A percentile compares a stretch with the other conserved stretches of the same genome.
Conservation (phyloP, 495 filamentous ascomycete species). For the Lentithecium fluviatile region DNA sequence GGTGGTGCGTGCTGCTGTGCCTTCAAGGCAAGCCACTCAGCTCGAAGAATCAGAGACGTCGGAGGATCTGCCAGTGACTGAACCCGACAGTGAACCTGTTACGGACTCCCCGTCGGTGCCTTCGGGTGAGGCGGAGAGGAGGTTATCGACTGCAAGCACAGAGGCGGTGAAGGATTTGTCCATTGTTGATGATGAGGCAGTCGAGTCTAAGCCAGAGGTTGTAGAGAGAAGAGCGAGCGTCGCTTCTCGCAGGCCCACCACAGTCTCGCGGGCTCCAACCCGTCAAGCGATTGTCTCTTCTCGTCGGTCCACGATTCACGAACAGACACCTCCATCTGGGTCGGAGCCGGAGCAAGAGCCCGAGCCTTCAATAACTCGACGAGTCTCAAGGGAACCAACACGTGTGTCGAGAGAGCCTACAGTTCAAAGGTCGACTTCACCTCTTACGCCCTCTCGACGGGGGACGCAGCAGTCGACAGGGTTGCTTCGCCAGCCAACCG, state of each 20-base stretch:
- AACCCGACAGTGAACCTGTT: neutral
- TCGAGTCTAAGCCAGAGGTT: too few species aligned
- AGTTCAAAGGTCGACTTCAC: conserved; percentile 2
- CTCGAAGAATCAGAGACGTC: neutral
- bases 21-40: neutral
- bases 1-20: neutral
- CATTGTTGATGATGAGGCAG: neutral
- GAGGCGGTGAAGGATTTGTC: neutral
- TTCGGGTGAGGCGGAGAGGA: neutral
- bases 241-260: too few species aligned
- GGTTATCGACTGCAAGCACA: neutral
- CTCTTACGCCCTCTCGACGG: neutral
- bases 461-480: neutral
- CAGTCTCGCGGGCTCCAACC: neutral
- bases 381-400: conserved; percentile 5
- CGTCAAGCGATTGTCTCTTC: neutral
- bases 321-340: neutral
- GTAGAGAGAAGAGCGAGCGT: too few species aligned
- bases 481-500: neutral
- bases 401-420: conserved; percentile 1
- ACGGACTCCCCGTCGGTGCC: neutral
- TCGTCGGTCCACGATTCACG: neutral
- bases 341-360: neutral
- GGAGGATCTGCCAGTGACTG: neutral
- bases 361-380: neutral